Base-by-base conservation (phyloP, 1,284 basidiomycete species). In the Clitocybe nebularis region DNA sequence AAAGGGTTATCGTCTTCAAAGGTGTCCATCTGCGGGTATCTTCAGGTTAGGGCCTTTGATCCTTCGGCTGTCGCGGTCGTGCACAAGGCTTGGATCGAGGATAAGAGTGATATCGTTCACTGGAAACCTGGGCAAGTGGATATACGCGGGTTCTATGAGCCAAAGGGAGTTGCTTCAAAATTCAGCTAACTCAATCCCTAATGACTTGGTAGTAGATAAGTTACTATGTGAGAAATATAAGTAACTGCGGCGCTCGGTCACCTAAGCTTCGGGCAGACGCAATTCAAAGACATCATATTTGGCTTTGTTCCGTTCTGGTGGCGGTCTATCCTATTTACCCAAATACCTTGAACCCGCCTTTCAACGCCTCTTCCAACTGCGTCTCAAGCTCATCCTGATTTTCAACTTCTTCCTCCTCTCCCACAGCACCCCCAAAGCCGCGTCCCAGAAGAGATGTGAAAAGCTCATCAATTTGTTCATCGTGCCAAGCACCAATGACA, bases 401-500 rank as follows among this genome's bases (percentile, higher is more conserved):
- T 22, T 49, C 55, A 20, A 56, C 52, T 26, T 52, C 54, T 16
- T 52, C 51, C 45, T 56, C 56, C 34, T 51, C 42, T 42, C 50
- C 55, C 48, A 14, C 39, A 4, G 61, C 55, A 28, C 58, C 53
- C 52, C 75, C 74, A 48, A 78, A 81, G 10, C 81, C 81, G 55
- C 71, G 77, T 2, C 92, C 91, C 22, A 97, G 72, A 39, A 97
- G 63, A 19, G 86, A 90, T 25, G 81, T 74, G 62, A 97, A 96
- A 39, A 96, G 63, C 60, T 96, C 93, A 59, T 96, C 93, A 46
- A 92, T 79, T 67, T 96, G 93, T 57, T 91, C 89, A 50, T 95
- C 91, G 50, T 93, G 89, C 93, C 93, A 97, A 43, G 67, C 65
- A 17, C 74, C 74, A 33, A 66, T 57, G 1, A 77, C 68, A 4